Evolutionary conservation across 2,329 filamentous ascomycete genomes (phyloP), one percentile per base, ranked within the genome.

Genomic region (Graphium sp.): DNA sequence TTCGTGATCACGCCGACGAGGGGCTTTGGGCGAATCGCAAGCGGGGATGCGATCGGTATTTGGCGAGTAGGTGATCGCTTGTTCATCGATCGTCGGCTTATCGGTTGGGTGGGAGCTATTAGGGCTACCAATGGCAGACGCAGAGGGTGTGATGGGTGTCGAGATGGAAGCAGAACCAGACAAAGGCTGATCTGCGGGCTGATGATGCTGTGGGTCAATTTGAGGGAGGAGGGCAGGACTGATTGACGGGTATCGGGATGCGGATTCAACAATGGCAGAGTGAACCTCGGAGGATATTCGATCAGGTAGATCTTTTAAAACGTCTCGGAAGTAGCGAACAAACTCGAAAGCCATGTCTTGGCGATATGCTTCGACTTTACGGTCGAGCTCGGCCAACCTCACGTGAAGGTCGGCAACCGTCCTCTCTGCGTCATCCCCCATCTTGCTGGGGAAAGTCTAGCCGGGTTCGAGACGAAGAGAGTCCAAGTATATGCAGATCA

Each of bases 271-370:
- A 37, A 74, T 55, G 39, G 52, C 49, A 37, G 55, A 50, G 23
- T 55, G 49, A 32, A 70, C 55, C 32, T 50, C 48, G 37, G 44
- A 51, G 20, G 59, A 60, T 36, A 66, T 47, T 38, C 60, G 46
- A 28, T 53, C 47, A 18, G 61, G 49, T 28, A 60, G 50, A 38
- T 59, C 46, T 39, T 51, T 53, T 40, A 74, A 50, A 32, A 67
- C 48, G 28, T 56, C 48, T 32, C 56, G 55, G 35, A 61, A 60
- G 48, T 69, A 63, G 37, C 55, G 57, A 32, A 60, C 52, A 41
- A 73, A 75, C 39, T 73, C 63, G 37, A 54, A 46, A 29, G 62
- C 56, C 56, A 72, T 60, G 36, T 66, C 61, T 43, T 58, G 58
- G 38, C 62, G 65, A 49, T 67, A 71, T 34, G 56, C 52, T 34